These are phyloP conservation scores for Allium cepa DNA, from an alignment of 106 monocot genomes.

Conservation along the genomic window DNA sequence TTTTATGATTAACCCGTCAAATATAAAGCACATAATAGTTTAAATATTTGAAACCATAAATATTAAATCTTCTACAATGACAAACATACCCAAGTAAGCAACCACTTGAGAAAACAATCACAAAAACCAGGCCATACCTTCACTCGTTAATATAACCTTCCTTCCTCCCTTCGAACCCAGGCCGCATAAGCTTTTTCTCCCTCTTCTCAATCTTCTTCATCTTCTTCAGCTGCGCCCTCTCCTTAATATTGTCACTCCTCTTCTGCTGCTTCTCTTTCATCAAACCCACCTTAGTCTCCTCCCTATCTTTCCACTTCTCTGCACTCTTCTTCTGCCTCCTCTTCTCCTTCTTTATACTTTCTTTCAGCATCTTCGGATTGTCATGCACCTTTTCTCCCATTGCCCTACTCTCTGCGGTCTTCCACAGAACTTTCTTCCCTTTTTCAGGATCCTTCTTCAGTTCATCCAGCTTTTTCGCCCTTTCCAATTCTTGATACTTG, in stretches of 20 bases:
- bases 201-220: constrained; percentile 76
- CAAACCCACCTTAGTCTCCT: constrained; percentile 22
- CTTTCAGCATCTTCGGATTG: constrained; percentile 62
- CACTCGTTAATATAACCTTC: constrained; percentile 50
- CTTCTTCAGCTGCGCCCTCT: constrained; percentile 68
- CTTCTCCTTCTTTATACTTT: constrained; percentile 84
- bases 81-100: not conserved
- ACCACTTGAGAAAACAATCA: not conserved
- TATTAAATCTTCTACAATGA: not conserved
- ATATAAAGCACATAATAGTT: not conserved
- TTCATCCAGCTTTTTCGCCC: constrained; percentile 50
- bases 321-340: constrained; percentile 59
- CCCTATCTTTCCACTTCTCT: constrained; percentile 80
- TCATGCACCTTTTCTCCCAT: constrained; percentile 80
- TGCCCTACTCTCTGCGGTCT: constrained; percentile 56
- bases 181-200: constrained; percentile 92
- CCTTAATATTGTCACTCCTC: constrained; percentile 75
- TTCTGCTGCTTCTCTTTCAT: constrained; percentile 63
- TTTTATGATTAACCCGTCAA: not conserved
- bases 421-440: constrained; percentile 76
- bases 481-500: constrained; percentile 47
- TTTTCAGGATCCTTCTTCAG: constrained; percentile 74
- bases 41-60: not conserved
- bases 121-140: not conserved
- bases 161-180: constrained; percentile 74